Conservation (phyloP, 805 yeast species). For the Naumovozyma dairenensis region DNA sequence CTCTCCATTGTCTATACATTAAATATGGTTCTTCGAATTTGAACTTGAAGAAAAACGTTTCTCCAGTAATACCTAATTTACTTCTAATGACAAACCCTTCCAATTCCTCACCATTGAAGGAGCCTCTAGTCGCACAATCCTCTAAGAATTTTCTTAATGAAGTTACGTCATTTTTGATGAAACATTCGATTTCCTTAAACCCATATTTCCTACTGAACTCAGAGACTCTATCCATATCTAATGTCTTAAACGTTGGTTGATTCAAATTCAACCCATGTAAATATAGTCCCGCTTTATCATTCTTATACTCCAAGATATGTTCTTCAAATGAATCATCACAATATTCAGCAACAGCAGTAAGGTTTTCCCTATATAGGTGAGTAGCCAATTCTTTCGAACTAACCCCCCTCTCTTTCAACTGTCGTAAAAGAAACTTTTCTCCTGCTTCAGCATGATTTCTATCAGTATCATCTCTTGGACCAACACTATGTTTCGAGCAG, state of each 20-base stretch:
- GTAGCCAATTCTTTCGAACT: conserved; percentile 44
- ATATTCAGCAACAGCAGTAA: conserved; percentile 84
- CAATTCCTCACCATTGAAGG: conserved; percentile 58
- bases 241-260: conserved; percentile 50
- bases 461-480: conserved; percentile 42
- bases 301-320: conserved; percentile 70
- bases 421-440: conserved; percentile 43
- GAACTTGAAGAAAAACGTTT: conserved; percentile 75
- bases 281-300: conserved; percentile 68
- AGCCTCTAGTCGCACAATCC: conserved; percentile 53
- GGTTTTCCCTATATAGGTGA: conserved; percentile 37
- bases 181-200: conserved; percentile 48
- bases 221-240: conserved; percentile 49
- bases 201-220: conserved; percentile 61
- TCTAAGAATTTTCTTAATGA: conserved; percentile 44
- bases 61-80: conserved; percentile 19
- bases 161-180: conserved; percentile 31
- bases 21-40: conserved; percentile 94
- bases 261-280: conserved; percentile 82
- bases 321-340: conserved; percentile 94
- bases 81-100: conserved; percentile 93
- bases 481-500: conserved; percentile 87
- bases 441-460: conserved; percentile 75
- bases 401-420: conserved; percentile 36
- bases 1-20: conserved; percentile 84